phyloP scores from a whole-genome alignment of 768 basidiomycete genomes.

The Fomitopsis serialis region DNA sequence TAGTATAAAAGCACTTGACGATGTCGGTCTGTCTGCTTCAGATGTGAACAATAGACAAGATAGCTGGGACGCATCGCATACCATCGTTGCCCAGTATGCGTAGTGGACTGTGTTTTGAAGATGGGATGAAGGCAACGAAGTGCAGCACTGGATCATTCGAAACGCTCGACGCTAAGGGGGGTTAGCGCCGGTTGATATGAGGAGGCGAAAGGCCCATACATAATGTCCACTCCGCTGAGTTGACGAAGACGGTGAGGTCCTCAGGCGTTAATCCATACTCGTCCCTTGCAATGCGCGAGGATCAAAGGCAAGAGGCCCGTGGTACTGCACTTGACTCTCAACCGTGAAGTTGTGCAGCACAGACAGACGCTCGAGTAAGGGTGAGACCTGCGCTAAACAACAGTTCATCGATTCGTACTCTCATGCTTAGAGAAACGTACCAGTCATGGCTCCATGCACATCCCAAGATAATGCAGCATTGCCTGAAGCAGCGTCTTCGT shows the following conservation, averaged over 20 bases:
- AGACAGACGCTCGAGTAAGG: slow-evolving; percentile 54
- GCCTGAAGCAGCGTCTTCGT: slow-evolving; percentile 79
- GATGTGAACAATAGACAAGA: neutral
- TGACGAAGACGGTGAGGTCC: slow-evolving; percentile 88
- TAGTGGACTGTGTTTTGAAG: slow-evolving; percentile 61
- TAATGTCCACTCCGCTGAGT: slow-evolving; percentile 93
- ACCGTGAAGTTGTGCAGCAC: slow-evolving; percentile 86
- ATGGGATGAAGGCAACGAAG: slow-evolving; percentile 87
- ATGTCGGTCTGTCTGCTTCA: slow-evolving; percentile 38
- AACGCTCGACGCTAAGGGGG: slow-evolving; percentile 73
- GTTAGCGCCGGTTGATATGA: neutral
- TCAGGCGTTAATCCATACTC: slow-evolving; percentile 66
- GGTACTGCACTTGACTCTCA: slow-evolving; percentile 91
- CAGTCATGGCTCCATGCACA: slow-evolving; percentile 50
- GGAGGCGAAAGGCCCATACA: slow-evolving; percentile 44
- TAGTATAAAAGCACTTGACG: slow-evolving; percentile 71
- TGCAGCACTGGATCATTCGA: slow-evolving; percentile 93
- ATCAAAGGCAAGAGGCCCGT: slow-evolving; percentile 83
- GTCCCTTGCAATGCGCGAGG: slow-evolving; percentile 38
- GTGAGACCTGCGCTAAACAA: slow-evolving; percentile 59
- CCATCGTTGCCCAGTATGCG: slow-evolving; percentile 54
- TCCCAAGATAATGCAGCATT: slow-evolving; percentile 66
- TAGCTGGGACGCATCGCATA: slow-evolving; percentile 18
- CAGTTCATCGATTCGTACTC: slow-evolving; percentile 1
- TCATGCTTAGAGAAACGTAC: slow-evolving; percentile 37